Conservation (phyloP, 352 stramenopile genomes). For the Phytophthora podocarpi region DNA sequence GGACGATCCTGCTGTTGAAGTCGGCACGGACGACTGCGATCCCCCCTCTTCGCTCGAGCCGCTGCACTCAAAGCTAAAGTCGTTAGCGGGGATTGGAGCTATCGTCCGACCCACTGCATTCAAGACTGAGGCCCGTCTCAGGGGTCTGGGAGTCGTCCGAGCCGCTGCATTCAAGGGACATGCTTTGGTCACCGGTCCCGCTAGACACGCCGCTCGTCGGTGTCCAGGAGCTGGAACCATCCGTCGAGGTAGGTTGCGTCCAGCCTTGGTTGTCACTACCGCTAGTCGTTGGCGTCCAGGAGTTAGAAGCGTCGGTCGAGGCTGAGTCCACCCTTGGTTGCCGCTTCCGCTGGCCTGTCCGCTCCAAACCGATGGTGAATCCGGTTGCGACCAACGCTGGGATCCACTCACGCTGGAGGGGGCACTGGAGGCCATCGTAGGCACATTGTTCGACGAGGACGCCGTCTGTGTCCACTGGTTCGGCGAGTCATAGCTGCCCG, state of each 20-base stretch:
- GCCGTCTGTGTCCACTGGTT: constrained; percentile 21
- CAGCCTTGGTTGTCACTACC: no score
- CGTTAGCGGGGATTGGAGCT: background rate
- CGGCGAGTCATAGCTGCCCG: constrained; percentile 2
- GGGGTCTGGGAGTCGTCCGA: constrained; percentile 1
- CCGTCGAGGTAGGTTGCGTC: no score
- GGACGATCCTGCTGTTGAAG: constrained; percentile 4
- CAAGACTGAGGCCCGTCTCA: constrained; percentile 19
- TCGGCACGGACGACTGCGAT: constrained; percentile 4
- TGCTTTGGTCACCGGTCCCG: no score
- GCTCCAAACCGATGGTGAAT: no score
- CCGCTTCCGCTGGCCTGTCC: no score
- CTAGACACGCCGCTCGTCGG: no score
- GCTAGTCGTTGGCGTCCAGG: no score
- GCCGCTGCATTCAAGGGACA: constrained; percentile 25
- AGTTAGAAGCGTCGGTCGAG: no score
- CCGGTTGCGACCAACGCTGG: constrained; percentile 5
- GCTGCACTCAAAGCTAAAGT: constrained; percentile 22
- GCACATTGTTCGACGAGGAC: constrained; percentile 22
- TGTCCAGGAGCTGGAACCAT: no score
- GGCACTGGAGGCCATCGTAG: constrained; percentile 3
- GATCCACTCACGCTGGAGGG: constrained; percentile 8
- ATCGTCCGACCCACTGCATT: constrained; percentile 28
- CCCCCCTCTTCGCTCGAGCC: constrained; percentile 12
- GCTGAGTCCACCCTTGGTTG: no score